Evolutionary conservation across 2,329 filamentous ascomycete genomes (phyloP), one percentile per base, ranked within the genome.

Genomic region (Pseudogymnoascus sp.): DNA sequence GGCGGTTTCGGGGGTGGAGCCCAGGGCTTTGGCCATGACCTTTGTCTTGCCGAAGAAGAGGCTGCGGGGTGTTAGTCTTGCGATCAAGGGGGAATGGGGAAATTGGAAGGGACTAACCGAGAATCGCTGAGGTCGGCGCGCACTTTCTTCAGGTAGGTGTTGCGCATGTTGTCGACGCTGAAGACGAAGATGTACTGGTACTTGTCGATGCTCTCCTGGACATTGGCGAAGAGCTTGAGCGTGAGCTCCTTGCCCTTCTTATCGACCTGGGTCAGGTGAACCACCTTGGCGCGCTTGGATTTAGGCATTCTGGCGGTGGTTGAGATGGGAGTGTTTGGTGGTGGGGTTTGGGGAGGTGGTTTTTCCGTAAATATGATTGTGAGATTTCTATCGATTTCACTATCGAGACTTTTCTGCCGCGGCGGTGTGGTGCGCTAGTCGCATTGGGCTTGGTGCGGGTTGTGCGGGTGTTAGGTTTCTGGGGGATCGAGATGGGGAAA

Each of bases 1-100:
- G 78, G 93, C 91, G 72, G 91, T 89, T 73, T 90, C 89, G 69
- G 87, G 82, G 62, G 82, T 87, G 68, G 84, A 84, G 73, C 95
- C 95, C 25, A 99, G 89, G 64, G 95, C 93, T 78, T 95, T 93
- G 71, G 90, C 88, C 92, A 97, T 97, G 76, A 99, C 93, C 80
- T 97, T 97, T 65, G 93, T 97, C 82, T 97, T 99, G 79, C 93
- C 95, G 78, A 97, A 97, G 86, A 97, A 97, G 75, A 99, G 81
- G 71, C 93, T 95, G 71, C 59, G 56, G 16, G 6, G 21, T 42
- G 59, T 68, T 63, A 37, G 44, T 44, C 14, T 31, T 31, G 10
- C 25, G n/a, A 2, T n/a, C 4, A 2, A 34, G 10, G 21, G 5
- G 5, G 10, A 4, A 23, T 23, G 21, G 16, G 12, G 25, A n/a